Base-by-base conservation (phyloP, 1,139 yeast genomes). In the Taiozyma sp. region DNA sequence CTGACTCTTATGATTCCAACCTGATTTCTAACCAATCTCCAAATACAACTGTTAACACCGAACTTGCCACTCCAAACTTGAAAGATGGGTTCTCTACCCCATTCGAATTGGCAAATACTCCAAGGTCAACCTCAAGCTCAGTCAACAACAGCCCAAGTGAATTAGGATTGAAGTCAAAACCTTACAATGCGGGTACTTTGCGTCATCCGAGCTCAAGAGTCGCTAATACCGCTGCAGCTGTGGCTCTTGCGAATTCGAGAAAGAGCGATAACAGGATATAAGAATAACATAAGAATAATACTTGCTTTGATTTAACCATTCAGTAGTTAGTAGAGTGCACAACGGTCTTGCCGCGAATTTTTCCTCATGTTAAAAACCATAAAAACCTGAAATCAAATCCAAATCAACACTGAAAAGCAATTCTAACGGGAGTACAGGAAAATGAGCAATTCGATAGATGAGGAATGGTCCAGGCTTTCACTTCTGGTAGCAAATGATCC, bases 41-140 rank as follows among this genome's bases (percentile, higher is more conserved):
- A 47, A 62, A 60, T 43, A 62, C 65, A 2, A 60, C 64, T 4
- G 58, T 57, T 3, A 51, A 55, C 32, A 60, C 62, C 1, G 64
- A 59, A 22, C 32, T 48, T 32, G 47, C 53, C 44, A 58, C 64
- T 0, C 63, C 65, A 22, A 45, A 23, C 19, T 24, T 52, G n/a
- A 28, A 53, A 3, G 66, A 63, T 44, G 86, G 86, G 1, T 79
- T 83, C 65, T 76, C 82, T 0, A 80, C 87, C 1, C 87, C 88
- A 3, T 83, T 80, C 56, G 69, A 81, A 47, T 65, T 81, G 52
- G 84, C 87, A 0, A 74, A 84, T 0, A 76, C 85, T 5, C 81
- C 83, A 4, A 75, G 73, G 55, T 56, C 60, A 24, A 42, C 46
- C 16, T 13, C 48, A 14, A 53, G 61, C 1, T 48, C 57, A 5